These are phyloP conservation scores for Aspergillus diversus DNA, from an alignment of 495 filamentous ascomycete species.

Conservation along the genomic window DNA sequence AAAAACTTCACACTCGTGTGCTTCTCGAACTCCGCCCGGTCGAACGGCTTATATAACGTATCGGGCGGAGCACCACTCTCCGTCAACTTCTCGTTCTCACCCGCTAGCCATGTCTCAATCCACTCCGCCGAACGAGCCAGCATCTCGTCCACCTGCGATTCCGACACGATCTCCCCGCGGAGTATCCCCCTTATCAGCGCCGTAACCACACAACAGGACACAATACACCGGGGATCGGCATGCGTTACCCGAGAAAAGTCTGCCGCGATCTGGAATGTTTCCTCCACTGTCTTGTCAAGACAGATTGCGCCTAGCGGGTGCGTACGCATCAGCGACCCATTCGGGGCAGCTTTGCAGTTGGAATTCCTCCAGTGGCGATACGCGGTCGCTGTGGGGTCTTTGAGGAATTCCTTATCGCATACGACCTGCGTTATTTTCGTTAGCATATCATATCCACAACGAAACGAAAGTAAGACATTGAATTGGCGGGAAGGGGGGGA, in stretches of 20 bases:
- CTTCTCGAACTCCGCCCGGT: conserved; percentile 4
- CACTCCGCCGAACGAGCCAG: not conserved
- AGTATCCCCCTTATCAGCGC: not conserved
- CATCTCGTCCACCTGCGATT: not conserved
- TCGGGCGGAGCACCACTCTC: not conserved
- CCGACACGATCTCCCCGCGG: not conserved
- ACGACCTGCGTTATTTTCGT: not conserved
- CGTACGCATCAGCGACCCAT: conserved; percentile 11
- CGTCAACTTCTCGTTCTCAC: not conserved
- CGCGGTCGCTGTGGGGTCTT: not conserved
- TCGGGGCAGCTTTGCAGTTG: not conserved
- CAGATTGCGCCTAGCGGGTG: conserved; percentile 8
- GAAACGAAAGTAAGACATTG: not conserved
- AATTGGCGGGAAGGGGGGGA: not conserved
- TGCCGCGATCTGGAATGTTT: conserved; percentile 2
- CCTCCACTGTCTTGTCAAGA: not conserved
- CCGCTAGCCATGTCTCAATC: not conserved
- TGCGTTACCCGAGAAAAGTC: conserved; percentile 2
- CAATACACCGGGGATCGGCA: conserved; percentile 8
- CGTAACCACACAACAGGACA: conserved; percentile 2
- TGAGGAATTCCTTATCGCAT: not conserved
- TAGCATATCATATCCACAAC: not conserved
- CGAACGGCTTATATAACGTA: not conserved
- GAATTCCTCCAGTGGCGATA: conserved; percentile 5
- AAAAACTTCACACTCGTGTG: not conserved